Conservation (phyloP, 1,284 basidiomycete genomes). For the Bjerkandera adusta region DNA sequence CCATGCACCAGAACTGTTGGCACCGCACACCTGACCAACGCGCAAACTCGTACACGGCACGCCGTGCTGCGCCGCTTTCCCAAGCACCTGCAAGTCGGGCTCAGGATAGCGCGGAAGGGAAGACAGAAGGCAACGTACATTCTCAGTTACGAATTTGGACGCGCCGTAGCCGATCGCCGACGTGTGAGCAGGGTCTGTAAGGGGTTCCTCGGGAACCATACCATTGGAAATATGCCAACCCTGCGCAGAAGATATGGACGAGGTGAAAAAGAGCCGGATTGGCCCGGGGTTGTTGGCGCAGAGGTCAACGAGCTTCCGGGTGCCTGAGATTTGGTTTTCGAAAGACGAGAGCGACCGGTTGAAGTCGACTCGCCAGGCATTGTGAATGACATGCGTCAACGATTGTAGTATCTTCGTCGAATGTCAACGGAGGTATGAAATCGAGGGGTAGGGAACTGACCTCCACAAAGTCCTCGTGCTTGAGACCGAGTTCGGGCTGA, state of each 20-base stretch:
- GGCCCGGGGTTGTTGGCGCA: constrained; percentile 6
- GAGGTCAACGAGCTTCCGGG: constrained; percentile 29
- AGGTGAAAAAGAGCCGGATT: constrained; percentile 14
- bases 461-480: constrained; percentile 8
- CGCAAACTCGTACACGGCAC: constrained; percentile 10
- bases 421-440: neutral
- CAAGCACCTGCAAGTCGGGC: constrained; percentile 8
- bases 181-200: constrained; percentile 8
- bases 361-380: constrained; percentile 35
- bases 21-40: constrained; percentile 18
- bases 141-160: constrained; percentile 17
- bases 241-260: constrained; percentile 12
- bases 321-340: constrained; percentile 28
- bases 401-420: constrained; percentile 10
- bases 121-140: constrained; percentile 3
- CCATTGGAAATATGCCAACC: constrained; percentile 8
- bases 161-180: constrained; percentile 11
- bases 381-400: constrained; percentile 19
- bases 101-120: neutral
- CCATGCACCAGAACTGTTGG: constrained; percentile 16
- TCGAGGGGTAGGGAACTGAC: constrained; percentile 2
- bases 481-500: constrained; percentile 13
- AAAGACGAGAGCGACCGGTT: constrained; percentile 32
- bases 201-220: constrained; percentile 11
- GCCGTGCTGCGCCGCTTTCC: constrained; percentile 7